Base-by-base conservation (phyloP, 1,284 basidiomycete genomes). In the Lignosus rhinocerotis region DNA sequence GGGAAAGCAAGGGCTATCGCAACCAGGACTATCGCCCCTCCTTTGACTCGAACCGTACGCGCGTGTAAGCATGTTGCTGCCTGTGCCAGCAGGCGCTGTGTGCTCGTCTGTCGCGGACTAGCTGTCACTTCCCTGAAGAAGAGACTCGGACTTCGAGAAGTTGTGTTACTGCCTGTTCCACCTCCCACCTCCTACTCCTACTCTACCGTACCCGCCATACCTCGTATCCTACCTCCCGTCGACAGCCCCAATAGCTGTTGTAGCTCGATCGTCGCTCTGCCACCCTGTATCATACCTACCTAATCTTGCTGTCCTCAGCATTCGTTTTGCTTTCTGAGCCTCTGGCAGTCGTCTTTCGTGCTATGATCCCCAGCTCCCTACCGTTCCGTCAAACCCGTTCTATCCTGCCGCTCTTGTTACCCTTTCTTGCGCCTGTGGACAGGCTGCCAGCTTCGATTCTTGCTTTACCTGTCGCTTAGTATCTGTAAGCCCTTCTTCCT, bases 131-230 rank as follows among this genome's bases (percentile, higher is more conserved):
- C 62, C 58, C 47, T 56, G 51, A 61, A 59, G 62, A 64, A 64
- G 62, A 64, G 59, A 51, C 51, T 59, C 58, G 62, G 62, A 64
- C 62, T 64, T 64, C 62, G 59, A 61, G 62, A 64, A 64, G 62
- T 64, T 64, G 62, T 64, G 59, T 59, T 61, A 59, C 49, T 58
- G 59, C 45, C 44, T 17, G 12, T 25, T 38, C 17, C 53, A 11
- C 34, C 32, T 25, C 17, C 34, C 43, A 36, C 33, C 31, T 25
- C 49, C 41, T 36, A 34, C 53, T 19, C 10, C 31, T 55, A 55
- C 45, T 46, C 43, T 43, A 30, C 36, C 17, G n/a, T 51, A 17
- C 38, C 21, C 16, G 10, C 30, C 19, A 9, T 51, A 41, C 49
- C 36, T 14, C 14, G 25, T 17, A 36, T 33, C 32, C 16, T 49